Base-by-base conservation (phyloP, 2,329 filamentous ascomycete species). In the Microcyclosporella mali region DNA sequence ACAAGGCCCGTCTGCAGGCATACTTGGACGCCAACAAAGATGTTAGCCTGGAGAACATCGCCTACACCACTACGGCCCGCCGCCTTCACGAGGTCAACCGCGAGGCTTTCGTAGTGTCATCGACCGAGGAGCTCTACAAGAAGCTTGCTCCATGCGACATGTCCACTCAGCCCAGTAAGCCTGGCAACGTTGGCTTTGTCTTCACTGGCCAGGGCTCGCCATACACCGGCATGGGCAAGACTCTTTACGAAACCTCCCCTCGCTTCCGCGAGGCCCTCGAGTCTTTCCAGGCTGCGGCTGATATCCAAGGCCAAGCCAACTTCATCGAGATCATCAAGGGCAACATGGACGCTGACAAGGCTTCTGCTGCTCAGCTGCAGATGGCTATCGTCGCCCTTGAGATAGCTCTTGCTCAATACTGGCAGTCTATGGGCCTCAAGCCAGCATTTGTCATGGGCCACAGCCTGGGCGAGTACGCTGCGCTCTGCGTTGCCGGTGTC, bases 21-120 rank as follows among this genome's bases (percentile, higher is more conserved):
- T 80, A 74, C 63, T 71, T 82, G 53, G 71, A 74, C 19, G 68
- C 74, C 31, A 70, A 74, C 2, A 70, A 76, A 4, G 70, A 71
- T 1, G 37, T 35, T 6, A 15, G 1, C 43, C 59, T 84, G 10
- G 68, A 73, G 1, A 69, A 78, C 46, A 63, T 86, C 1, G 74
- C 82, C 0, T 86, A 85, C 62, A 82, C 80, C 1, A 81, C 79
- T 0, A 85, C 82, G 2, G 84, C 83, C 10, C 63, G 72, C 27
- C 66, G 70, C 2, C 57, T 63, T 7, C 71, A 74, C 40, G 67
- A 73, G 34, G 18, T 21, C 48, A 57, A 50, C 30, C 61, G 62
- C 49, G 61, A 68, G 11, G 53, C 61, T 6, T 56, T 61, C 3
- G 55, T 65, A 28, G 49, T 55, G 4, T 61, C 57, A 1, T 50